Conservation (phyloP, 139 green algal species). For the Picochlorum sp. region DNA sequence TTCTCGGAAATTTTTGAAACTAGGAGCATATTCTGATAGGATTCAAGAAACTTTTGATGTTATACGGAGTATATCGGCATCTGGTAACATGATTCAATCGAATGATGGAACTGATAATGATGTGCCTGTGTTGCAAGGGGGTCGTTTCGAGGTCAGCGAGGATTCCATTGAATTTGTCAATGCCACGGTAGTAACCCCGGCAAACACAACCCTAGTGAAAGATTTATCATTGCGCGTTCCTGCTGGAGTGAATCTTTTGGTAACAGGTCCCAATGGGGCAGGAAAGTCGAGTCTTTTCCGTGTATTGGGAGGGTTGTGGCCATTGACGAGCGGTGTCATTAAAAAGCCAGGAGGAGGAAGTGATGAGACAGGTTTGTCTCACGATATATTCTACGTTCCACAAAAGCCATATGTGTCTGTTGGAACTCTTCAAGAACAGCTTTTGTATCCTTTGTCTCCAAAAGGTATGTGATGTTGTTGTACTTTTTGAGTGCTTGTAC, state of each 20-base stretch:
- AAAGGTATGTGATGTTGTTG: not conserved
- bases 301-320: slow-evolving; percentile 60
- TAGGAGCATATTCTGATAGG: slow-evolving; percentile 50
- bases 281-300: slow-evolving; percentile 56
- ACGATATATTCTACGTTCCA: slow-evolving; percentile 65
- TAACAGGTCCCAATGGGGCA: slow-evolving; percentile 59
- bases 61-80: slow-evolving; percentile 3
- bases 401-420: slow-evolving; percentile 46
- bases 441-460: slow-evolving; percentile 53
- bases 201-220: slow-evolving; percentile 40
- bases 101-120: not conserved
- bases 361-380: slow-evolving; percentile 31
- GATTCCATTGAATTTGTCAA: slow-evolving; percentile 58
- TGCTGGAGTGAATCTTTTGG: slow-evolving; percentile 63
- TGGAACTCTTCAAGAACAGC: slow-evolving; percentile 60
- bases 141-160: slow-evolving; percentile 18
- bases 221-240: slow-evolving; percentile 49
- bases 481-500: not conserved
- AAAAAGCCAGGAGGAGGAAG: slow-evolving; percentile 37
- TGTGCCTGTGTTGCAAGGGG: not conserved
- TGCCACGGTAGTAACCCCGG: slow-evolving; percentile 56
- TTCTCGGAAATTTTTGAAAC: slow-evolving; percentile 46
- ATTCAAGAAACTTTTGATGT: slow-evolving; percentile 38
- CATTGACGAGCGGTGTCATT: slow-evolving; percentile 39
- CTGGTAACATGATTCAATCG: not conserved